Evolutionary conservation across 176 grass and related monocot genomes (phyloP).

Genomic region (Typha latifolia): DNA sequence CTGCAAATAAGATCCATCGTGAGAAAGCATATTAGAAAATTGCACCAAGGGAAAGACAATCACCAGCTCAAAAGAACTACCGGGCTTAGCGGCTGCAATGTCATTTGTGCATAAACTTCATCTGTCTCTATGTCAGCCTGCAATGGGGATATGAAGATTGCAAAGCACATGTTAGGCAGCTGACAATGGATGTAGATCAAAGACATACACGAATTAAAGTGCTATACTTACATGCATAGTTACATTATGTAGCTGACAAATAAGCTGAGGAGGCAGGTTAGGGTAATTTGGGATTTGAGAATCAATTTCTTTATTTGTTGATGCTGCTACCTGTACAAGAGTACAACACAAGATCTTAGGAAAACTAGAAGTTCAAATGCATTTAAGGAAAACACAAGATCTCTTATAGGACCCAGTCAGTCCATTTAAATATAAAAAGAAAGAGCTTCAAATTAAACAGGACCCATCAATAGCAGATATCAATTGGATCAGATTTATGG

Average conservation of each 20-base stretch:
- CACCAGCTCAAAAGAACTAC: constrained; percentile 28
- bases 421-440: background rate
- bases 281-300: constrained; percentile 91
- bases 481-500: background rate
- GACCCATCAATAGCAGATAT: background rate
- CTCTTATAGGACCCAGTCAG: background rate
- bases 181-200: background rate
- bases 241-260: constrained; percentile 95
- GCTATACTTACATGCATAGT: constrained; percentile 87
- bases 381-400: no score
- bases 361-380: no score
- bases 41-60: background rate
- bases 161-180: background rate
- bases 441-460: background rate
- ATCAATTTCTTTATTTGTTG: constrained; percentile 96
- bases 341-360: constrained; percentile 2
- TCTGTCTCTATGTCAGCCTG: constrained; percentile 93
- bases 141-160: constrained; percentile 5
- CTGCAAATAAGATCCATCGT: constrained; percentile 38
- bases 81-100: constrained; percentile 76
- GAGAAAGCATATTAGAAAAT: constrained; percentile 14
- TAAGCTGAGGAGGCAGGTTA: constrained; percentile 79
- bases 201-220: background rate
- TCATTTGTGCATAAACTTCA: constrained; percentile 98
- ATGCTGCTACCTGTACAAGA: constrained; percentile 64